Conservation (phyloP, 805 yeast species). For the Vanderwaltozyma yarrowii region DNA sequence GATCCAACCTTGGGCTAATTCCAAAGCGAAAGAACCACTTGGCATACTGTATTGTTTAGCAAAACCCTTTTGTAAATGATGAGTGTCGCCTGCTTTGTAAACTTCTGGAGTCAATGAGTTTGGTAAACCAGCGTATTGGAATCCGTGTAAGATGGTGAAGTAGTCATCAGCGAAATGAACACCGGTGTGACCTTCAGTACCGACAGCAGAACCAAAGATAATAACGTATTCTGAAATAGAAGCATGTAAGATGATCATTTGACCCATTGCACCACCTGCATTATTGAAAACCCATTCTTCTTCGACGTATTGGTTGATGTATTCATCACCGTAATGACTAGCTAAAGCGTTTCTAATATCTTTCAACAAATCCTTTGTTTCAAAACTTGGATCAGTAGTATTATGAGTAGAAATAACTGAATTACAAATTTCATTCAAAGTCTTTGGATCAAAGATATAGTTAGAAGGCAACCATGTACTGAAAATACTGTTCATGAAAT, state of each 20-base stretch:
- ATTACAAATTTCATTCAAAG: conserved; percentile 48
- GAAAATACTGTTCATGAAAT: conserved; percentile 28
- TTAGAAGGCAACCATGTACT: conserved; percentile 58
- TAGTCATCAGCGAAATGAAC: conserved; percentile 96
- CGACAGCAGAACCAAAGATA: conserved; percentile 85
- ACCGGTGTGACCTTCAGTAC: conserved; percentile 95
- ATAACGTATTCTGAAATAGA: conserved; percentile 88
- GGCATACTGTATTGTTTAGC: conserved; percentile 85
- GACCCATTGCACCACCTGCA: conserved; percentile 98
- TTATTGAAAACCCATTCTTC: conserved; percentile 94
- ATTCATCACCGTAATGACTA: conserved; percentile 57
- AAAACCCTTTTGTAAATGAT: conserved; percentile 63
- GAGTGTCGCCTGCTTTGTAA: conserved; percentile 82
- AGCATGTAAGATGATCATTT: conserved; percentile 91
- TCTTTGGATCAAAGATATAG: conserved; percentile 61
- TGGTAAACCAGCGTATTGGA: conserved; percentile 63
- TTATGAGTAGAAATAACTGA: conserved; percentile 40
- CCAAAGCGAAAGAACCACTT: conserved; percentile 74
- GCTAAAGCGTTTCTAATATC: conserved; percentile 52
- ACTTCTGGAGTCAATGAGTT: conserved; percentile 53
- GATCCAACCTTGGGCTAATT: conserved; percentile 97
- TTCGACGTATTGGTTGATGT: conserved; percentile 58
- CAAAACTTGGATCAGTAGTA: conserved; percentile 35
- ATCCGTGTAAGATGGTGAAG: conserved; percentile 79
- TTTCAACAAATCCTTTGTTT: conserved; percentile 52